Percentiles rank a stretch among this genome's conserved stretches.
phyloP scores from a whole-genome alignment of 2,329 filamentous ascomycete species.

The Chrysoporthe puriensis region DNA sequence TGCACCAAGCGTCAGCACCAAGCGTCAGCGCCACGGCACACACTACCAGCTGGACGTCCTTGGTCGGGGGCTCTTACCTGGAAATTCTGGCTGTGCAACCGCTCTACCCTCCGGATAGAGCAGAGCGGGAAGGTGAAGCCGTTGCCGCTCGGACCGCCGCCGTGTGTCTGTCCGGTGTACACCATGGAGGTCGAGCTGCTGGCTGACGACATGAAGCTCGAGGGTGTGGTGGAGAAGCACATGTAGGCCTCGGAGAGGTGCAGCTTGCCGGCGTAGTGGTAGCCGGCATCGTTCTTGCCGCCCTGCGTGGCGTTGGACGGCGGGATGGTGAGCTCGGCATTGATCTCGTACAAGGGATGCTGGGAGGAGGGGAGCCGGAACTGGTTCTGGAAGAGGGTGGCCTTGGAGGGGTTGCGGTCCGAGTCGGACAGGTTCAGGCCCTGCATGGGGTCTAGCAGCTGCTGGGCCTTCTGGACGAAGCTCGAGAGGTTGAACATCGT shows the following conservation, averaged over 20 bases:
- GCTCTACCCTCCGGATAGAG: constrained; percentile 87
- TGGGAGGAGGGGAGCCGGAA: constrained; percentile 94
- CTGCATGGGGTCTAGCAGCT: constrained; percentile 88
- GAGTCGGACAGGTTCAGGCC: constrained; percentile 72
- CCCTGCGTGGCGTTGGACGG: constrained; percentile 71
- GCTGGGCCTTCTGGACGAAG: constrained; percentile 94
- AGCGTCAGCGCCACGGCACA: not conserved
- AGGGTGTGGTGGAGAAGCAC: constrained; percentile 93
- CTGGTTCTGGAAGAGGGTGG: constrained; percentile 90
- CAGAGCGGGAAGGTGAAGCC: constrained; percentile 94
- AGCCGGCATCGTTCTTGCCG: constrained; percentile 74
- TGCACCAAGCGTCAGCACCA: constrained; percentile 37
- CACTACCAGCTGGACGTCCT: not conserved
- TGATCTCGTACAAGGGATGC: constrained; percentile 93
- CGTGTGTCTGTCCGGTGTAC: constrained; percentile 92
- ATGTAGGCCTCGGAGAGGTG: constrained; percentile 94
- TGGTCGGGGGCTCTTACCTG: constrained; percentile 49
- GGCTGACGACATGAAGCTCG: constrained; percentile 81
- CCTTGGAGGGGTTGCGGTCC: constrained; percentile 85
- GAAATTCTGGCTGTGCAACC: constrained; percentile 89
- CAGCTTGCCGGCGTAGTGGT: constrained; percentile 88
- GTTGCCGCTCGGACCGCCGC: constrained; percentile 89
- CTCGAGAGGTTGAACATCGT: constrained; percentile 68
- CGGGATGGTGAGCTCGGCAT: constrained; percentile 88
- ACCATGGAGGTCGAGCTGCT: constrained; percentile 78